Base-by-base conservation (phyloP, 2,329 filamentous ascomycete genomes). In the Pseudogymnoascus sp. region DNA sequence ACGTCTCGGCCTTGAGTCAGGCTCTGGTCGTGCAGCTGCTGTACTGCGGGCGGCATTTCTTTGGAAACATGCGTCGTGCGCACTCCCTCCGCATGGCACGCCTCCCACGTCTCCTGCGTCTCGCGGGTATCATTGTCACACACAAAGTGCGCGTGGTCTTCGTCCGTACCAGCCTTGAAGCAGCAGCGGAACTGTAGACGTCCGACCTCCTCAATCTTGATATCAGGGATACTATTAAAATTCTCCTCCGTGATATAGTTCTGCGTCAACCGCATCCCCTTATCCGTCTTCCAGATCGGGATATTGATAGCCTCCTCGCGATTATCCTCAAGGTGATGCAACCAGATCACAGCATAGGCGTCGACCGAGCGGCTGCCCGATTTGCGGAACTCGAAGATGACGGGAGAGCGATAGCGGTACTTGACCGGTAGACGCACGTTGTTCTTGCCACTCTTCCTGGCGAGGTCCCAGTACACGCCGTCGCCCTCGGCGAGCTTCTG, bases 91-190 rank as follows among this genome's bases (percentile, higher is more conserved):
- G 91, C 86, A 42, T 89, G 85, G 73, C 93, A 97, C 0, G 92
- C 90, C 75, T 97, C 92, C 91, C 93, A 97, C 0, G 89, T 90
- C 77, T 97, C 93, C 67, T 91, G 96, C 0, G 93, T 97, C 78
- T 97, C 95, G 34, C 93, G 87, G 1, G 89, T 88, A 73, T 96
- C 87, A 71, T 96, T 96, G 74, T 96, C 90, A 59, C 86, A 84
- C 21, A 96, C 87, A 69, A 96, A 97, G 1, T 81, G 81, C 68
- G 90, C 83, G 73, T 97, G 95, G 16, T 91, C 89, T 62, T 90
- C 86, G 73, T 97, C 93, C 60, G 91, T 96, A 12, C 93, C 93
- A 0, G 93, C 87, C 67, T 95, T 96, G 79, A 97, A 97, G 11
- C 86, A 83, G 10, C 86, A 90, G 1, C 81, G 81, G 81, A 97